phyloP scores from a whole-genome alignment of 495 filamentous ascomycete genomes.

The Viridothelium virens region DNA sequence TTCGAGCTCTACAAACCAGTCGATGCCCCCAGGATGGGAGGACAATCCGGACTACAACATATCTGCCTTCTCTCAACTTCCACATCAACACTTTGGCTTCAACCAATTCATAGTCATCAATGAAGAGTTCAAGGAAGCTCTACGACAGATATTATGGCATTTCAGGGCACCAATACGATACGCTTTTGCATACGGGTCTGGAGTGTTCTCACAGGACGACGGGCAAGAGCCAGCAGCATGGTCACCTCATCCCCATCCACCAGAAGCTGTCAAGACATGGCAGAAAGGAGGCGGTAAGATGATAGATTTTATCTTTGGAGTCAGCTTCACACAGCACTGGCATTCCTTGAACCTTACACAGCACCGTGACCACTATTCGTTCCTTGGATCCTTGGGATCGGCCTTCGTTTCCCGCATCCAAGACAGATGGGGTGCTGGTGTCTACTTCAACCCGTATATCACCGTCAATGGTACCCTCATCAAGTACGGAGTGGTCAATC shows the following conservation, averaged over 20 bases:
- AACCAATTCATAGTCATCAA: slow-evolving; percentile 95
- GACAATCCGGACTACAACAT: slow-evolving; percentile 68
- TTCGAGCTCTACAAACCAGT: slow-evolving; percentile 18
- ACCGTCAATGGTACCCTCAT: slow-evolving; percentile 93
- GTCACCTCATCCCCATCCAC: slow-evolving; percentile 65
- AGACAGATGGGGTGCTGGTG: slow-evolving; percentile 81
- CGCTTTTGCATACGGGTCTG: slow-evolving; percentile 94
- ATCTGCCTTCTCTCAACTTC: slow-evolving; percentile 75
- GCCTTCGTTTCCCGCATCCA: slow-evolving; percentile 74
- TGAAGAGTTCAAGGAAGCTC: slow-evolving; percentile 81
- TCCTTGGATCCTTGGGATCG: slow-evolving; percentile 74
- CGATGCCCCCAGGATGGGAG: slow-evolving; percentile 60
- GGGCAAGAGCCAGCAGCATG: slow-evolving; percentile 41
- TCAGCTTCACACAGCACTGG: slow-evolving; percentile 93
- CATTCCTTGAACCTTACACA: slow-evolving; percentile 82
- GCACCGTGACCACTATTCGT: slow-evolving; percentile 88
- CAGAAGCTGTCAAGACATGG: slow-evolving; percentile 64
- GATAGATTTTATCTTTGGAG: slow-evolving; percentile 98
- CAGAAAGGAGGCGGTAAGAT: slow-evolving; percentile 86
- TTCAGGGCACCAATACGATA: slow-evolving; percentile 91
- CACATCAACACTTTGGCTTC: slow-evolving; percentile 79
- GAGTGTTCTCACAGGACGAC: slow-evolving; percentile 76
- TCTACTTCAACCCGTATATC: slow-evolving; percentile 95
- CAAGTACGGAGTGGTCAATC: slow-evolving; percentile 94
- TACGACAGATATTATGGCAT: slow-evolving; percentile 83